These are phyloP conservation scores for Strobilomyces dryophilus DNA, from an alignment of 768 basidiomycete genomes.

Conservation along the genomic window DNA sequence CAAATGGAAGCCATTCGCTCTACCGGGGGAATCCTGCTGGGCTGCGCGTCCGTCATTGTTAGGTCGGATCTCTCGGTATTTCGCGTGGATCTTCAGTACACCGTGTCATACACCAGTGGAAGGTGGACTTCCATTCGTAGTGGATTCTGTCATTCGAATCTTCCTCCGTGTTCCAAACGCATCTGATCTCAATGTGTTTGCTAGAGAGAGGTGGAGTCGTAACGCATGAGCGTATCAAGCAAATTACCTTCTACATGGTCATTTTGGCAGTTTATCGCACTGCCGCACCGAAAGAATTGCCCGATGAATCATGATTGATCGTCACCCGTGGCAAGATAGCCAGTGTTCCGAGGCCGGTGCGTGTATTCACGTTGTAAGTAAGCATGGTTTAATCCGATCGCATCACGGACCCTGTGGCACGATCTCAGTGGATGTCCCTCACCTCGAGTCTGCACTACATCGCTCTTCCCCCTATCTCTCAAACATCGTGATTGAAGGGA, in stretches of 20 bases:
- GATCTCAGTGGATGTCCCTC: constrained; percentile 2
- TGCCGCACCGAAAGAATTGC: constrained; percentile 9
- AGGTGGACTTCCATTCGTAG: background rate
- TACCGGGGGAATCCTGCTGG: constrained; percentile 5
- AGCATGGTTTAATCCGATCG: constrained; percentile 13
- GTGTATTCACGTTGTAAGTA: constrained; percentile 13
- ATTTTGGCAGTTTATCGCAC: background rate
- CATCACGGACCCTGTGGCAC: constrained; percentile 22
- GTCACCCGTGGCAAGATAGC: constrained; percentile 3
- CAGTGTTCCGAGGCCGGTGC: constrained; percentile 1
- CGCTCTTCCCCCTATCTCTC: background rate
- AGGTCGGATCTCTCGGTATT: constrained; percentile 1
- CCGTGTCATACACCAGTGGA: background rate
- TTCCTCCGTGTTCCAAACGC: background rate
- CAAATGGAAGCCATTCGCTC: constrained; percentile 14
- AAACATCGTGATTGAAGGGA: background rate
- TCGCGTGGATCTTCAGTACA: background rate
- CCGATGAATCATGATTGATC: background rate
- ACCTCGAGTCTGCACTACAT: constrained; percentile 1
- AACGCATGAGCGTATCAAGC: background rate
- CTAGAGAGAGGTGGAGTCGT: constrained; percentile 1
- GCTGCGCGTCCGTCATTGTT: constrained; percentile 2
- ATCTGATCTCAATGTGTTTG: background rate
- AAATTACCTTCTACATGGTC: constrained; percentile 3
- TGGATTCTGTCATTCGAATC: background rate